phyloP scores from a whole-genome alignment of 2,329 filamentous ascomycete species.

The Trichoderma oligosporum region DNA sequence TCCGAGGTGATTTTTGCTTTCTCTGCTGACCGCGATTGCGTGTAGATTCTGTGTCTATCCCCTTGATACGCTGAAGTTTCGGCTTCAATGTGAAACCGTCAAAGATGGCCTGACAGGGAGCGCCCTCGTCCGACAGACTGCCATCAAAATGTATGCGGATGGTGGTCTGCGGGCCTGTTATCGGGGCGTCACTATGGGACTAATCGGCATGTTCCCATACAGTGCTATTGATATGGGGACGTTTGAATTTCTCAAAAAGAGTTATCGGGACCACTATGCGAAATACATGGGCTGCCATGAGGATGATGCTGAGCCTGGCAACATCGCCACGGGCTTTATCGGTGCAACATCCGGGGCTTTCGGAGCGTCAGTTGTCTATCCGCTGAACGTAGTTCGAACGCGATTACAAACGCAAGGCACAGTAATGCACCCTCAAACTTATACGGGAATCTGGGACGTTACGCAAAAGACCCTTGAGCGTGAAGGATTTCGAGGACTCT shows the following conservation, averaged over 20 bases:
- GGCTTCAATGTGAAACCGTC: constrained; percentile 91
- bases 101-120: constrained; percentile 80
- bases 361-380: constrained; percentile 91
- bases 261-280: constrained; percentile 67
- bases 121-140: constrained; percentile 75
- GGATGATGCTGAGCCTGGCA: constrained; percentile 76
- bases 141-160: constrained; percentile 77
- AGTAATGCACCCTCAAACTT: constrained; percentile 82
- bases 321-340: constrained; percentile 80
- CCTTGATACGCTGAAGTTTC: constrained; percentile 76
- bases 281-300: constrained; percentile 67
- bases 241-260: constrained; percentile 85
- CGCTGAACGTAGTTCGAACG: constrained; percentile 88
- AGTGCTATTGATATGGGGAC: constrained; percentile 94
- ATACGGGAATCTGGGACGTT: constrained; percentile 88
- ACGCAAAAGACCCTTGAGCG: constrained; percentile 74
- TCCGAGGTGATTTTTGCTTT: not conserved
- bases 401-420: constrained; percentile 93
- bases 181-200: constrained; percentile 86
- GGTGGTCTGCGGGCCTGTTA: constrained; percentile 77
- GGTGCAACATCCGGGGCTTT: constrained; percentile 89
- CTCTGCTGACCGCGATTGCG: constrained; percentile 24
- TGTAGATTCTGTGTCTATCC: constrained; percentile 85
- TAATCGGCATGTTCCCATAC: constrained; percentile 96
- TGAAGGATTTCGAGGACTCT: constrained; percentile 82